A percentile compares a stretch with the other conserved stretches of the same genome.
phyloP scores from a whole-genome alignment of 306 rosid genomes.

The Quercus agrifolia region DNA sequence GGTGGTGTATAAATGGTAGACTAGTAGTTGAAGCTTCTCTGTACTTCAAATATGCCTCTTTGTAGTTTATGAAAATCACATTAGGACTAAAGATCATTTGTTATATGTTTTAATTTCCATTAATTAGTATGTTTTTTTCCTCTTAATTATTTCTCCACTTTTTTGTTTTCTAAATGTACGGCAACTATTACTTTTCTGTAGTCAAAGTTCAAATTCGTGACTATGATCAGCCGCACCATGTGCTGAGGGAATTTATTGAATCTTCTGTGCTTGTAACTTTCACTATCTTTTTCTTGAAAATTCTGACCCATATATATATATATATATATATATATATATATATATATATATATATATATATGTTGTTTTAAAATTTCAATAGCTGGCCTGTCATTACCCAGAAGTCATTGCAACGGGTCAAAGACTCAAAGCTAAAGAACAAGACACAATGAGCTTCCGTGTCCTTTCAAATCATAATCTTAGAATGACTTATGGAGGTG shows the following conservation, averaged over 20 bases:
- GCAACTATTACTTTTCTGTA: background rate
- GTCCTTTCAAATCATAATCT: background rate
- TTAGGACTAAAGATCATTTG: background rate
- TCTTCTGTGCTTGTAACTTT: conserved; percentile 1
- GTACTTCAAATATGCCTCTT: conserved; percentile 9
- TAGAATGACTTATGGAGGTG: background rate
- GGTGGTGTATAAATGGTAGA: background rate
- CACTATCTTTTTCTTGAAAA: background rate
- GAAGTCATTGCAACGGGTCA: background rate
- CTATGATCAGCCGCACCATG: background rate
- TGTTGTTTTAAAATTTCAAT: background rate
- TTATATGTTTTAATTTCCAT: background rate
- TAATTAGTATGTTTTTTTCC: too few relatives aligned
- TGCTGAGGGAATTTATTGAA: background rate
- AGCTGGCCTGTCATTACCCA: background rate
- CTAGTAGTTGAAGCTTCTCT: conserved; percentile 14
- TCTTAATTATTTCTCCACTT: too few relatives aligned
- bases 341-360: background rate
- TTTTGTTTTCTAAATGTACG: background rate
- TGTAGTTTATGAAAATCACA: background rate
- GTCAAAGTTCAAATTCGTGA: background rate
- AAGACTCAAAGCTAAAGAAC: background rate
- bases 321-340: background rate
- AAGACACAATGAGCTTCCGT: background rate
- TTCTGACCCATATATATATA: background rate